These are phyloP conservation scores for Nelumbo lutea DNA, from an alignment of 164 flowering plant genomes.

Conservation along the genomic window DNA sequence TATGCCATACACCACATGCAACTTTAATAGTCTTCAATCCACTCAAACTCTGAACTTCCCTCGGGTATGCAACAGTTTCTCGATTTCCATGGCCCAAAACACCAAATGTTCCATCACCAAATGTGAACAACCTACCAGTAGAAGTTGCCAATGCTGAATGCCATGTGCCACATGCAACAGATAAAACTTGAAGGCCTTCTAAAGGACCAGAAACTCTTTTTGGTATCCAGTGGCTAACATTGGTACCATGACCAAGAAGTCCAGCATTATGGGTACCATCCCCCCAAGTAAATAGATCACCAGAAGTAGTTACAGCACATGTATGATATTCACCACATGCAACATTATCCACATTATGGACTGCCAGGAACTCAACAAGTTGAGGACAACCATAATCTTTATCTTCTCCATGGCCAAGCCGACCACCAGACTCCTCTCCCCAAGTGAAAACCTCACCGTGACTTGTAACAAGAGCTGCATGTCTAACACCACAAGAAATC, in stretches of 20 bases:
- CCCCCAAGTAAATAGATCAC: constrained; percentile 27
- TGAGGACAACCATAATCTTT: constrained; percentile 16
- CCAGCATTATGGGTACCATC: constrained; percentile 23
- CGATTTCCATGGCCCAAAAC: constrained; percentile 29
- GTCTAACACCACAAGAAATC: constrained; percentile 19
- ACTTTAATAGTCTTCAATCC: constrained; percentile 23
- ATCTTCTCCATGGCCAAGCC: constrained; percentile 22
- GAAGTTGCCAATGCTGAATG: constrained; percentile 24
- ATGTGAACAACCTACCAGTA: constrained; percentile 22
- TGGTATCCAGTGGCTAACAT: constrained; percentile 25
- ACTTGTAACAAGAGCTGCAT: constrained; percentile 24
- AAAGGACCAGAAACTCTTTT: constrained; percentile 24
- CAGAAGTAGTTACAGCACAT: constrained; percentile 19
- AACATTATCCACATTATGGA: constrained; percentile 14
- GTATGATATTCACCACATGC: constrained; percentile 23
- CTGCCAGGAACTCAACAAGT: constrained; percentile 17
- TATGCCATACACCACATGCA: constrained; percentile 32
- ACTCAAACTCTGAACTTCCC: constrained; percentile 22
- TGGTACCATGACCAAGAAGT: constrained; percentile 20
- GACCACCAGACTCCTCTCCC: constrained; percentile 24
- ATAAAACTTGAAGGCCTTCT: constrained; percentile 22
- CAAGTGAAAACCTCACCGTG: constrained; percentile 25
- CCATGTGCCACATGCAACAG: constrained; percentile 27
- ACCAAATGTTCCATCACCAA: constrained; percentile 33
- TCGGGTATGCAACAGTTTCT: constrained; percentile 19